Evolutionary conservation across 2,329 filamentous ascomycete genomes (phyloP).

Genomic region (Penicillium italicum): DNA sequence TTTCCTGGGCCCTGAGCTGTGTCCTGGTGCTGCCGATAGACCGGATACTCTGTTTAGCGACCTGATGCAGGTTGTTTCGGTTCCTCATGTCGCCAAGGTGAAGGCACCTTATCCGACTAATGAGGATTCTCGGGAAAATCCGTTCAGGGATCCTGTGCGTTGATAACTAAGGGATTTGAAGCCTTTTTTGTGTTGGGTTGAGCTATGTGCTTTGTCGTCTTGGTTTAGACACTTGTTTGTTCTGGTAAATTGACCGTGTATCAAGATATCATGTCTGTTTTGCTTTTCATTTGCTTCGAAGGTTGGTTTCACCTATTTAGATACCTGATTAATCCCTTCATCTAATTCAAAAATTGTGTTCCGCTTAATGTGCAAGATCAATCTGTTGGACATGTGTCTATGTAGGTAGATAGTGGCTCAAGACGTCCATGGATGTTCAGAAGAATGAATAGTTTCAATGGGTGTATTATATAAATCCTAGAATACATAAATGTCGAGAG

Average conservation of each 20-base stretch:
- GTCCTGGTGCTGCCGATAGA: slow-evolving; percentile 19
- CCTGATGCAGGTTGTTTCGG: slow-evolving; percentile 38
- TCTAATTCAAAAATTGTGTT: neutral
- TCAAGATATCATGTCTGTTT: slow-evolving; percentile 2
- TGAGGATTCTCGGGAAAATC: slow-evolving; percentile 7
- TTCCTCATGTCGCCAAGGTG: slow-evolving; percentile 16
- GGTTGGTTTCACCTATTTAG: neutral
- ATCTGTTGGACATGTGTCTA: neutral
- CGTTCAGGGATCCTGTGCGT: slow-evolving; percentile 3
- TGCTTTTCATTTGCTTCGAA: neutral
- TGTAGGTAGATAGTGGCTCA: neutral
- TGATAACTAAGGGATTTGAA: neutral
- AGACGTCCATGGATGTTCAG: neutral
- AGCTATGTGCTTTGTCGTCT: neutral
- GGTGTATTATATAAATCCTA: slow-evolving; percentile 7
- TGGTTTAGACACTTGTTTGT: neutral
- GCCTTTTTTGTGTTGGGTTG: neutral
- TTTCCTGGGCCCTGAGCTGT: slow-evolving; percentile 27
- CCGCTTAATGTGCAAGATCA: neutral
- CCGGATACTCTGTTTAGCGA: slow-evolving; percentile 39
- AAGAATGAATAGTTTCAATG: neutral
- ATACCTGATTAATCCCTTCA: neutral
- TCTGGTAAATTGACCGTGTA: neutral
- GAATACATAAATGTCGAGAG: neutral
- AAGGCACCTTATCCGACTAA: slow-evolving; percentile 31